Conservation (phyloP, 1,139 yeast genomes). For the Hansenula anomala region DNA sequence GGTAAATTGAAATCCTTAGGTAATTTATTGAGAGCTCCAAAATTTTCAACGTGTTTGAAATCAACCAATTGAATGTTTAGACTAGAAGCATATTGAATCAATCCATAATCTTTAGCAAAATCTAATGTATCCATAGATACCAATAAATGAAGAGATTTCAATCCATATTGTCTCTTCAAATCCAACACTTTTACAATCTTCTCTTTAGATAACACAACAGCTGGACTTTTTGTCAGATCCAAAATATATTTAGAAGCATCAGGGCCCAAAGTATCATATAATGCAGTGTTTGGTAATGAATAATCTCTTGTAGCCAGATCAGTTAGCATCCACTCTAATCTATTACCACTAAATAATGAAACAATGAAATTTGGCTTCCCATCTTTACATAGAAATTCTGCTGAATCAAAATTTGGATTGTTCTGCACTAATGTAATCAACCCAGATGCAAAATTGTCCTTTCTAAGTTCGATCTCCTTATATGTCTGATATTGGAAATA, state of each 20-base stretch:
- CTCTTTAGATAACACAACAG: slow-evolving; percentile 45
- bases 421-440: slow-evolving; percentile 32
- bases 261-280: slow-evolving; percentile 61
- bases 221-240: slow-evolving; percentile 50
- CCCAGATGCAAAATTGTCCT: slow-evolving; percentile 41
- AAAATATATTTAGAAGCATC: slow-evolving; percentile 54
- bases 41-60: slow-evolving; percentile 36
- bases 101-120: slow-evolving; percentile 18
- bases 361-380: slow-evolving; percentile 38
- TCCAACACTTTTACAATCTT: slow-evolving; percentile 38
- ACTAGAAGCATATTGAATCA: slow-evolving; percentile 17
- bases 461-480: slow-evolving; percentile 25
- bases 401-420: slow-evolving; percentile 25
- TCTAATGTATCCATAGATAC: slow-evolving; percentile 37
- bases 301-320: slow-evolving; percentile 55
- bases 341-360: slow-evolving; percentile 48
- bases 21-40: slow-evolving; percentile 41
- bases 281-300: slow-evolving; percentile 48
- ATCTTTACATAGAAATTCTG: neutral
- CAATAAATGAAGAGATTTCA: slow-evolving; percentile 24
- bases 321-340: slow-evolving; percentile 53
- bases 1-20: slow-evolving; percentile 38
- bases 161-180: slow-evolving; percentile 21
- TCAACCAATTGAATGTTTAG: slow-evolving; percentile 32
- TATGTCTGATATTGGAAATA: slow-evolving; percentile 33